Evolutionary conservation across 768 basidiomycete genomes (phyloP), one percentile per base, ranked within the genome.

Genomic region (Chiua virens): DNA sequence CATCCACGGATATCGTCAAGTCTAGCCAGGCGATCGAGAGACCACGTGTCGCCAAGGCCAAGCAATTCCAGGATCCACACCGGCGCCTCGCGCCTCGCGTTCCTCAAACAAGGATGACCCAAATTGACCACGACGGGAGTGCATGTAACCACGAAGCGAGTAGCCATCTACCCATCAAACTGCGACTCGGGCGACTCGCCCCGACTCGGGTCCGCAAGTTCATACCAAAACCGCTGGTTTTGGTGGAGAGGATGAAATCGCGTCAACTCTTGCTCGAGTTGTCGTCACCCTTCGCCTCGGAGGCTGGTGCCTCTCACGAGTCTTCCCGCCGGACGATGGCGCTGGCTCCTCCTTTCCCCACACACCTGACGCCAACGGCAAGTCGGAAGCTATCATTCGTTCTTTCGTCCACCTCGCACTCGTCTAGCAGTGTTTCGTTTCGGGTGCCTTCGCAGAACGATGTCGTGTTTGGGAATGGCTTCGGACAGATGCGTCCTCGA

Each of bases 191-290:
- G 11, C 45, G 51, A 21, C 20, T 25, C 5, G 40, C 49, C 8
- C 30, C 54, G 2, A 3, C 45, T 18, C 56, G 46, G 2, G 18
- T 48, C 23, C 54, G 52, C 52, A 65, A 35, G 43, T 63, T 63
- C 23, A 55, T 62, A 41, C 62, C 62, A n/a, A 65, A 59, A 38
- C 62, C 62, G 3, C 27, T 63, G 41, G 54, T 63, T 32, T 49
- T 63, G 30, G 62, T 63, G 32, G 62, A 63, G 48, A 58, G 53
- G 49, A 65, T 62, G 59, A 65, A 54, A 30, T 39, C 49, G n/a
- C 59, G 50, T 28, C 56, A 54, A 30, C 15, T 36, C 25, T 1
- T 50, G 10, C 36, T 52, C 37, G 47, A 43, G 18, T 22, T 42
- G 9, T 37, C 49, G 8, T 25, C 53, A 3, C 8, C 14, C 8